Evolutionary conservation across 1,284 basidiomycete genomes (phyloP), one percentile per base, ranked within the genome.

Genomic region (Sporisorium scitamineum): DNA sequence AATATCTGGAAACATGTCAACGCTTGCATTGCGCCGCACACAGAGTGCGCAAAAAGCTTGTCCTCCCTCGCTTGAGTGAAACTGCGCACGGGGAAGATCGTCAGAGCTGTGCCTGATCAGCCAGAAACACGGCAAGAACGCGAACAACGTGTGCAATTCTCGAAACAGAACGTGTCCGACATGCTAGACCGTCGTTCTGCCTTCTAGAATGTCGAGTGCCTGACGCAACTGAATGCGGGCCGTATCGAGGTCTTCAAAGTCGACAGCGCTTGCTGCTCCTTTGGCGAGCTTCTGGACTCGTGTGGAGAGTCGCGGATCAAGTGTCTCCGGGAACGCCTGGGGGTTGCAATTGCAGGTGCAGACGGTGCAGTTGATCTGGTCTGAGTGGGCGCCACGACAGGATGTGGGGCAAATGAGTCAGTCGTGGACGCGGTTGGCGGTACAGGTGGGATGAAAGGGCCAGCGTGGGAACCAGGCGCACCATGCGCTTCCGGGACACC

Each of bases 271-370:
- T 0, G 76, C 73, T 0, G 82, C 82, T 41, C 74, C 81, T 42
- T 78, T 81, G 16, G 81, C 80, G 9, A 82, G 56, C 60, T 83
- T 83, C 42, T 84, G 82, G 1, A 79, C 79, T 11, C 70, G 59
- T 9, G 70, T 52, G 18, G 76, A 69, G 13, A 75, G 66, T 14
- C 60, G 62, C 9, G 73, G n/a, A 18, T 70, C 55, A 14, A 80
- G 62, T 2, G 27, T 50, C 2, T 94, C 94, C 1, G 92, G 92
- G 6, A 88, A 95, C 80, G 42, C 42, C 32, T 18, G 59, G 34
- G 37, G 9, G 51, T 39, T 18, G 45, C 41, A 24, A 53, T 20
- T 3, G 24, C 31, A 11, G 48, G 45, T 20, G 53, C 58, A 20
- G 64, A 50, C 1, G 64, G 54, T n/a, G 63, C 55, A 44, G 32